Base-by-base conservation (phyloP, 257 asterid species). In the Primulina huaijiensis region DNA sequence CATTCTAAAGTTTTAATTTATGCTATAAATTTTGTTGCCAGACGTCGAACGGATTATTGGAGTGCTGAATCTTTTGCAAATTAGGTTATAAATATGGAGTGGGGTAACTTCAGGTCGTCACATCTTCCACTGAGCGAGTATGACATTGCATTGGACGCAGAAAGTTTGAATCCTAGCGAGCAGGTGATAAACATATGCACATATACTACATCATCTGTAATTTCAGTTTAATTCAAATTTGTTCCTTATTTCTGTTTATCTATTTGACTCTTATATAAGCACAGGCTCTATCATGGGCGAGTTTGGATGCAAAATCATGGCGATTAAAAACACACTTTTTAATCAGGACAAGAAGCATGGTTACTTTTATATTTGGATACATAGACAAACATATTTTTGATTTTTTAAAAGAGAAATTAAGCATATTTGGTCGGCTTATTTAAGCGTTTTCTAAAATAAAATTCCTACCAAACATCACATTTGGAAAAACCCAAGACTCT, bases 1-100 rank as follows among this genome's bases (percentile, higher is more conserved):
- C 74, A 19, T 31, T 64, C 70, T 56, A 64, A 56, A 25, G 20
- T 66, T 71, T 72, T 58, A 35, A 34, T 21, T 50, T 29, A n/a
- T 50, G 29, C 56, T 37, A 7, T 1, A 20, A 25, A 16, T 37
- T 23, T 19, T 6, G 59, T 17, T 33, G 37, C 43, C 16, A 73
- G n/a, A 29, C 40, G 17, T 56, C 62, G 9, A 16, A 56, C 2
- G 38, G 12, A 53, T 17, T 37, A 21, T 5, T 72, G 59, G 73
- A 50, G 62, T 72, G 61, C 60, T 40, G 14, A 25, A 65, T 74
- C 38, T 71, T 61, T 25, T 67, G 7, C 23, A 62, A 16, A 76
- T 69, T 73, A 92, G 98, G 98, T 92, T 75, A 89, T 92, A 80
- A 92, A 92, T 72, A 92, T 89, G 96, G 98, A 92, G 74, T 92